Percentiles rank a stretch among this genome's conserved stretches.
Conservation (phyloP, 1,284 basidiomycete genomes). For the Moesziomyces globuligerus region DNA sequence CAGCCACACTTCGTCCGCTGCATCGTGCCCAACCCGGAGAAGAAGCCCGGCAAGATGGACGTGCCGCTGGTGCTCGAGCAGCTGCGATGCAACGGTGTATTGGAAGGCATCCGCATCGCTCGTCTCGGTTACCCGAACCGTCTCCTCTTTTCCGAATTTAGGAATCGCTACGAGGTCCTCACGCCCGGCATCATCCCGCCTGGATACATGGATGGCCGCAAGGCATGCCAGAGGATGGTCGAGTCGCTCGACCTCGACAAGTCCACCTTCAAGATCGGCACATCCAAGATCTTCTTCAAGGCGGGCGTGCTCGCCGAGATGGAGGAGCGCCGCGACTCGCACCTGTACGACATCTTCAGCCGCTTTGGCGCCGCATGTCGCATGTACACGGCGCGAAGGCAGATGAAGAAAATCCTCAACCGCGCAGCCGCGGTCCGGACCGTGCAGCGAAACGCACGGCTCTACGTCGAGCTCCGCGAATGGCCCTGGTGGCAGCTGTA, state of each 20-base stretch:
- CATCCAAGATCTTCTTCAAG: constrained; percentile 99
- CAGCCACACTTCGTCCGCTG: constrained; percentile 99
- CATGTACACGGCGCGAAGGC: constrained; percentile 85
- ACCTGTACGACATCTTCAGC: constrained; percentile 89
- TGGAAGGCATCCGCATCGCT: constrained; percentile 98
- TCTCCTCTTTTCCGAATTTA: constrained; percentile 95
- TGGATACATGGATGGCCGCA: constrained; percentile 96
- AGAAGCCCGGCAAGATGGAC: constrained; percentile 91
- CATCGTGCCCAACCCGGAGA: constrained; percentile 93
- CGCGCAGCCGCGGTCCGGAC: constrained; percentile 89
- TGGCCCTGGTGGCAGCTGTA: constrained; percentile 99
- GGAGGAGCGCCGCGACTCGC: constrained; percentile 88
- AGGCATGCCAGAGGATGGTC: constrained; percentile 93
- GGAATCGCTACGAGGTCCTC: constrained; percentile 94
- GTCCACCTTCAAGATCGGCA: constrained; percentile 87
- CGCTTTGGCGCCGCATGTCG: constrained; percentile 85
- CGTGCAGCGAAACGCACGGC: constrained; percentile 90
- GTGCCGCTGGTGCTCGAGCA: constrained; percentile 96
- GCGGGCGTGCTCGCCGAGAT: constrained; percentile 97
- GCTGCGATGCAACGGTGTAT: constrained; percentile 96
- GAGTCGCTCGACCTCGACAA: constrained; percentile 87
- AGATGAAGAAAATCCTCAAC: constrained; percentile 95
- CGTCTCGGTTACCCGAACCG: constrained; percentile 97
- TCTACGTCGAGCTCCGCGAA: constrained; percentile 82
- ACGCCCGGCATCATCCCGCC: constrained; percentile 90